phyloP scores from a whole-genome alignment of 2,329 filamentous ascomycete genomes.

The Epichloe typhina region DNA sequence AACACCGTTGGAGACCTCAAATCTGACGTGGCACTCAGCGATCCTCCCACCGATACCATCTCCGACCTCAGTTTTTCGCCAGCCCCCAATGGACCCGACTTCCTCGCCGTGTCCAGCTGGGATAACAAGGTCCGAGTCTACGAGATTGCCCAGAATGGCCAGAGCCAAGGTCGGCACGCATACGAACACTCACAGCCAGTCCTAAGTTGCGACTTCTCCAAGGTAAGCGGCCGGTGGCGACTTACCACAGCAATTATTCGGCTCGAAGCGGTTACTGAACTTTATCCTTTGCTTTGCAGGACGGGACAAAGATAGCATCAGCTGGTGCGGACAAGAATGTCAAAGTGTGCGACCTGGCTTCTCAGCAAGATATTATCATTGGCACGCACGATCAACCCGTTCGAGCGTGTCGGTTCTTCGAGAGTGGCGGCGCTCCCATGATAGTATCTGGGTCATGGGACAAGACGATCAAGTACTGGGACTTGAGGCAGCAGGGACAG shows the following conservation, averaged over 20 bases:
- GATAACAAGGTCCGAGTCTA: conserved; percentile 98
- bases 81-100: conserved; percentile 44
- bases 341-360: conserved; percentile 71
- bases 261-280: background rate
- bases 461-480: conserved; percentile 85
- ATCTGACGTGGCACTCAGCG: conserved; percentile 68
- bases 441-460: conserved; percentile 89
- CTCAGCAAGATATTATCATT: conserved; percentile 55
- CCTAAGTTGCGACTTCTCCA: conserved; percentile 75
- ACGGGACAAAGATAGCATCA: conserved; percentile 78
- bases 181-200: conserved; percentile 83
- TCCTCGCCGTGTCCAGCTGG: conserved; percentile 86
- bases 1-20: conserved; percentile 83
- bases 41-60: conserved; percentile 78
- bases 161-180: conserved; percentile 71
- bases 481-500: conserved; percentile 50
- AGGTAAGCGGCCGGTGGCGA: conserved; percentile 40
- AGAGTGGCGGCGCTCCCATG: conserved; percentile 59
- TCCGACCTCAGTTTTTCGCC: conserved; percentile 77
- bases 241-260: background rate
- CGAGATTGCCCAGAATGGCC: conserved; percentile 66
- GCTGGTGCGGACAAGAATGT: conserved; percentile 85
- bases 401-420: conserved; percentile 64
- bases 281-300: conserved; percentile 36
- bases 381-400: conserved; percentile 79